A percentile compares a stretch with the other conserved stretches of the same genome.
phyloP scores from a whole-genome alignment of 1,139 yeast species.

The Kurtzmaniella natalensis region DNA sequence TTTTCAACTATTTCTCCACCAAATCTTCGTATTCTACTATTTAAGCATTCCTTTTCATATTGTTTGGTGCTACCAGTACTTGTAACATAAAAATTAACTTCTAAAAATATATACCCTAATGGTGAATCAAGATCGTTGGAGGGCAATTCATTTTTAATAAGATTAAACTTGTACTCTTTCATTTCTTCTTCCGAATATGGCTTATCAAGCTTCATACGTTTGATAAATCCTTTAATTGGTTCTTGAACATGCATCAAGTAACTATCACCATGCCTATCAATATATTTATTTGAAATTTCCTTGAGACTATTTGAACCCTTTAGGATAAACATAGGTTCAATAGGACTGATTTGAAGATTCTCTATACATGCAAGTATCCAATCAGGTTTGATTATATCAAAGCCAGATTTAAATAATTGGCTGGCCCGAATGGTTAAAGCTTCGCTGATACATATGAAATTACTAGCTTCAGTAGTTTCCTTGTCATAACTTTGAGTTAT shows the following conservation, averaged over 20 bases:
- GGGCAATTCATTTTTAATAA: conserved; percentile 8
- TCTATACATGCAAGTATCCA: conserved; percentile 72
- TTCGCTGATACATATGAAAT: conserved; percentile 43
- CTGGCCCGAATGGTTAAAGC: conserved; percentile 42
- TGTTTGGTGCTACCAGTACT: conserved; percentile 7
- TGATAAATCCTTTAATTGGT: conserved; percentile 5
- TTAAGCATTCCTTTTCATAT: conserved; percentile 8
- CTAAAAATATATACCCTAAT: conserved; percentile 17
- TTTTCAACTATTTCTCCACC: conserved; percentile 25
- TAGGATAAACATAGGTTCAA: conserved; percentile 60
- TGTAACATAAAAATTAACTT: conserved; percentile 22
- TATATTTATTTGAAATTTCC: conserved; percentile 17
- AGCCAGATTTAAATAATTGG: conserved; percentile 40
- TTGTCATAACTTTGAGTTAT: conserved; percentile 16
- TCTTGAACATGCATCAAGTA: conserved; percentile 22
- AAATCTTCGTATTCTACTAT: conserved; percentile 24
- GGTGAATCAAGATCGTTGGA: conserved; percentile 13
- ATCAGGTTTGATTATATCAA: conserved; percentile 58
- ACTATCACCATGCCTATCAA: conserved; percentile 57
- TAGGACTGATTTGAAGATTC: conserved; percentile 35
- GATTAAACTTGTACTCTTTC: conserved; percentile 8
- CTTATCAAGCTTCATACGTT: conserved; percentile 4
- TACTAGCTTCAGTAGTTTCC: conserved; percentile 10
- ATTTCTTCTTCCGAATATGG: conserved; percentile 8
- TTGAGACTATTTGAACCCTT: conserved; percentile 15